Base-by-base conservation (phyloP, 2,329 filamentous ascomycete genomes). In the Ophiostoma novo-ulmi region DNA sequence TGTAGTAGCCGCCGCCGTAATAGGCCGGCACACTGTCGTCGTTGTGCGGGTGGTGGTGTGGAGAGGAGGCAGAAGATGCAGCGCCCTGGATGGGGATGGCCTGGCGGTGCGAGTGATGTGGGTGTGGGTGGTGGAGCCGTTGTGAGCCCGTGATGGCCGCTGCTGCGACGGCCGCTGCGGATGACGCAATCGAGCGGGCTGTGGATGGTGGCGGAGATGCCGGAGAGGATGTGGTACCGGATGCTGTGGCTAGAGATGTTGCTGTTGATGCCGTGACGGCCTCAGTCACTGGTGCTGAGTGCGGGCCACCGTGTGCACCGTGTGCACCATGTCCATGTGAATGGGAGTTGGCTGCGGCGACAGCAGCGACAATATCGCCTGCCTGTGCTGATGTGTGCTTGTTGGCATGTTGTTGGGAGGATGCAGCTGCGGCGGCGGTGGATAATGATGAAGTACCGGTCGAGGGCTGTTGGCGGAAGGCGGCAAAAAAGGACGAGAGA, bases 401-500 rank as follows among this genome's bases (percentile, higher is more conserved):
- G 74, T 80, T 81, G 67, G 80, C 74, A 75, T 76, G 73, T 75
- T 79, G 75, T 75, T 77, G 73, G 3, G 67, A n/a, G 75, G 58
- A 63, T 7, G 58, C 58, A 5, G 52, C 52, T 1, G 26, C 58
- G 77, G 76, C 78, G 75, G 68, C 44, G 74, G 69, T 35, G 64
- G 52, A 74, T 66, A 65, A 73, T 31, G 71, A 65, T 22, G 74
- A 71, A 4, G 70, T 31, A 20, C 74, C 74, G 61, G 80, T 74
- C 26, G 81, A 78, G 14, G 79, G 77, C 75, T 83, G 83, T 69
- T 83, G 83, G 69, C 84, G 83, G 76, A 86, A 85, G 77, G 84
- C 83, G 77, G 84, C 82, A 77, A 86, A 81, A 79, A 86, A 85
- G 75, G 82, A 83, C 66, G 84, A 85, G 75, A 86, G 82, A 79